These are phyloP conservation scores for Epichloe elymi DNA, from an alignment of 2,329 filamentous ascomycete species.

Conservation along the genomic window DNA sequence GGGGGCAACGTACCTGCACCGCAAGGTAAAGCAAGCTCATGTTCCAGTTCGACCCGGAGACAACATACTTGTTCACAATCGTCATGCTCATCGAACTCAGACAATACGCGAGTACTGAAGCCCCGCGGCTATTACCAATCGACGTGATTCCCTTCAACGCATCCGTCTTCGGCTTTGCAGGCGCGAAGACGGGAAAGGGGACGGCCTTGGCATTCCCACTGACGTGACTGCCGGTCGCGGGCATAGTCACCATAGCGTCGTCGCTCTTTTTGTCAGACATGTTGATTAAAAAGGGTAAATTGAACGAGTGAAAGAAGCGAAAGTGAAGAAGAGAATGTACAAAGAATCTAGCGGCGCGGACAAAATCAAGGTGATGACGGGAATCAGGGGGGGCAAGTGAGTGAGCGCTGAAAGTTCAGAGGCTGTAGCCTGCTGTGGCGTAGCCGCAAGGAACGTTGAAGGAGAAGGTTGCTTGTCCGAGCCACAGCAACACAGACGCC, in stretches of 20 bases:
- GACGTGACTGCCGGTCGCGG: background rate
- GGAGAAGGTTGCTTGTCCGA: background rate
- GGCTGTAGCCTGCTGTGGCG: background rate
- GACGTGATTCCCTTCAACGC: constrained; percentile 2
- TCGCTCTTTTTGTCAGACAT: constrained; percentile 7
- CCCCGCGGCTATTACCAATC: constrained; percentile 59
- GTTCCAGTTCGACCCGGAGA: constrained; percentile 85
- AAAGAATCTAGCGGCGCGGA: background rate
- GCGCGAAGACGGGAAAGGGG: constrained; percentile 1
- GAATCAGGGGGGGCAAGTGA: background rate
- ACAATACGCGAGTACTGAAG: constrained; percentile 85
- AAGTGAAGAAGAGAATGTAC: background rate
- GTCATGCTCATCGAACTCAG: constrained; percentile 97
- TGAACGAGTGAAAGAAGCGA: background rate
- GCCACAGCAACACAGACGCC: background rate
- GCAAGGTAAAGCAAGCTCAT: constrained; percentile 90
- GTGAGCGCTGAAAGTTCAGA: background rate
- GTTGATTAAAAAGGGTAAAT: background rate
- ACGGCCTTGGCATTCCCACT: background rate
- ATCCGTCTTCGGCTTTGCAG: constrained; percentile 5
- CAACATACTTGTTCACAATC: constrained; percentile 95
- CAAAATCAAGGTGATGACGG: background rate
- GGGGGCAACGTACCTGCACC: constrained; percentile 61
- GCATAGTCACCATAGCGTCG: background rate
- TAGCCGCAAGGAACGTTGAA: background rate